Conservation (phyloP, 169 alveolate genomes). For the Cryptosporidium parvum region DNA sequence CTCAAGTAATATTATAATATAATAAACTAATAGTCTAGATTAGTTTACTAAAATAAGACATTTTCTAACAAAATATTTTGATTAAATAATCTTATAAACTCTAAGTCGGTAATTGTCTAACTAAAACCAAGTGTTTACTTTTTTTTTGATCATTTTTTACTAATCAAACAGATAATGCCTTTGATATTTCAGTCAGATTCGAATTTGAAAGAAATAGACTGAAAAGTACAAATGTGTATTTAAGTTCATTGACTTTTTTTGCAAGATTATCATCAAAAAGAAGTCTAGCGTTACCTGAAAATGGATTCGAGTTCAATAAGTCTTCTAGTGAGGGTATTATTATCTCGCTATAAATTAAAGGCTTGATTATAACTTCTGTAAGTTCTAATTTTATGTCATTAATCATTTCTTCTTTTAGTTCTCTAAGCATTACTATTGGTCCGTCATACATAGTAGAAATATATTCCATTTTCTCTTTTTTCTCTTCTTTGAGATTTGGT, state of each 20-base stretch:
- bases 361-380: slow-evolving; percentile 49
- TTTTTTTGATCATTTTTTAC: too few species aligned
- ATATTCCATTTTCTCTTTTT: neutral
- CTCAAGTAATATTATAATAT: neutral
- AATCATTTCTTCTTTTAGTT: slow-evolving; percentile 28
- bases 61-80: neutral
- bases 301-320: slow-evolving; percentile 21
- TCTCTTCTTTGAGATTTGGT: too few species aligned
- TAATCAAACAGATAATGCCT: slow-evolving; percentile 14
- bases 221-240: slow-evolving; percentile 46
- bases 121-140: neutral
- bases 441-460: slow-evolving; percentile 11
- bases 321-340: slow-evolving; percentile 36
- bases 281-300: slow-evolving; percentile 48
- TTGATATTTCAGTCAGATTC: slow-evolving; percentile 20
- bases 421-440: neutral
- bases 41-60: neutral
- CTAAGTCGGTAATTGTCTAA: neutral
- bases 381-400: slow-evolving; percentile 35
- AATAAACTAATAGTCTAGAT: too few species aligned
- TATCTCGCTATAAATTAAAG: slow-evolving; percentile 36
- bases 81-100: too few species aligned
- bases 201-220: slow-evolving; percentile 18
- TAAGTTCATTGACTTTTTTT: slow-evolving; percentile 40
- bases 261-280: slow-evolving; percentile 56